phyloP scores from a whole-genome alignment of 768 basidiomycete genomes.

The Lentinula sp. region DNA sequence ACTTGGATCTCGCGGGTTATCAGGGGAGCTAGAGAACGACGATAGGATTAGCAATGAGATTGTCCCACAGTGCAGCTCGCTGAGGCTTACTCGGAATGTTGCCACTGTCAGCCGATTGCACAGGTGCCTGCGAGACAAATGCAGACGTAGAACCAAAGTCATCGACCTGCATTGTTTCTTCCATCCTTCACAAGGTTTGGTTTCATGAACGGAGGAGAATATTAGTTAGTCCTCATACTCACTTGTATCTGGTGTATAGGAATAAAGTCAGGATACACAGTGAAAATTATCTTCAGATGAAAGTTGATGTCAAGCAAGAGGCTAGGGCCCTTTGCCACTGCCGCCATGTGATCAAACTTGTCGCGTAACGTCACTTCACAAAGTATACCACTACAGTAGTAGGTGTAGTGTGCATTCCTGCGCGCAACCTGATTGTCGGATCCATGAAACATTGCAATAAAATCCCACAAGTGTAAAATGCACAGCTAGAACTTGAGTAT shows the following conservation, averaged over 20 bases:
- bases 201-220: not conserved
- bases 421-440: not conserved
- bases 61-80: not conserved
- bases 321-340: not conserved
- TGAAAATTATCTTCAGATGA: not conserved
- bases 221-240: not conserved
- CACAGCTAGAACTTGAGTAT: not conserved
- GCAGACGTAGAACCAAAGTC: slow-evolving; percentile 17
- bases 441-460: too few species aligned
- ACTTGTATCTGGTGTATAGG: not conserved
- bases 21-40: slow-evolving; percentile 13
- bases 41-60: slow-evolving; percentile 4
- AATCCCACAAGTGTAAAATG: too few species aligned
- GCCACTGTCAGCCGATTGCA: slow-evolving; percentile 12
- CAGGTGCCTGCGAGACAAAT: slow-evolving; percentile 11
- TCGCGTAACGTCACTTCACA: not conserved
- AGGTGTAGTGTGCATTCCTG: not conserved
- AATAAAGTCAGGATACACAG: too few species aligned
- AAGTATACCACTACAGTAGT: not conserved
- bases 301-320: not conserved
- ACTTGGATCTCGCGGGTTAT: slow-evolving; percentile 63
- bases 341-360: not conserved
- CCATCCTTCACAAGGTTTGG: slow-evolving; percentile 19
- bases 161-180: slow-evolving; percentile 43
- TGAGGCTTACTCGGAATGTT: slow-evolving; percentile 11